These are phyloP conservation scores for Vaccinium corymbosum DNA, from an alignment of 148 eudicot genomes.

Conservation along the genomic window DNA sequence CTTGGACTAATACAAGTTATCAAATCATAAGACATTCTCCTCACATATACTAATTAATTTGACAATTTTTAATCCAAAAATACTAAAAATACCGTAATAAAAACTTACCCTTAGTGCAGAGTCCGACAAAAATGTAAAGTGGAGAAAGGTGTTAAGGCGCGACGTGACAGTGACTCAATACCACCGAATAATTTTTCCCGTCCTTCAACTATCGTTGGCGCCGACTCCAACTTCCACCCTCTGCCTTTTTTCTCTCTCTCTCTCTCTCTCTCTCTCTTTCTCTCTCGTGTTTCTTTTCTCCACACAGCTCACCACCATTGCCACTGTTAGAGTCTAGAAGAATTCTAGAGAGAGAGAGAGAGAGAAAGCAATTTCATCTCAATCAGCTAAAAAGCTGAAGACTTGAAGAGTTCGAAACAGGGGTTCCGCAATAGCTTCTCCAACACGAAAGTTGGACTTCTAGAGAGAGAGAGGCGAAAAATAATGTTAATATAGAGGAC, in stretches of 20 bases:
- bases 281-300: neutral
- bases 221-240: neutral
- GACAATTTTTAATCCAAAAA: too few species aligned
- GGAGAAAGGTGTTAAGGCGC: too few species aligned
- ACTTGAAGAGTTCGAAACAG: neutral
- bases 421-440: neutral
- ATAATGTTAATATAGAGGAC: too few species aligned
- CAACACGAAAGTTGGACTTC: slow-evolving; percentile 8
- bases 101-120: too few species aligned
- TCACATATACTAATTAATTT: too few species aligned
- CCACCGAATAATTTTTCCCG: too few species aligned
- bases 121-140: too few species aligned
- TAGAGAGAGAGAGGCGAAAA: neutral
- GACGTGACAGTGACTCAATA: too few species aligned
- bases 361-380: neutral
- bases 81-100: too few species aligned
- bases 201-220: neutral
- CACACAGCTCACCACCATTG: neutral
- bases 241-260: neutral
- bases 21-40: too few species aligned
- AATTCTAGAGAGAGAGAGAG: slow-evolving; percentile 15
- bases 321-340: neutral
- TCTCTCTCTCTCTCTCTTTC: too few species aligned
- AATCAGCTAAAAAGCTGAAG: slow-evolving; percentile 6
- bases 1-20: too few species aligned